Evolutionary conservation across 148 eudicot genomes (phyloP).

Genomic region (Chenopodium quinoa): DNA sequence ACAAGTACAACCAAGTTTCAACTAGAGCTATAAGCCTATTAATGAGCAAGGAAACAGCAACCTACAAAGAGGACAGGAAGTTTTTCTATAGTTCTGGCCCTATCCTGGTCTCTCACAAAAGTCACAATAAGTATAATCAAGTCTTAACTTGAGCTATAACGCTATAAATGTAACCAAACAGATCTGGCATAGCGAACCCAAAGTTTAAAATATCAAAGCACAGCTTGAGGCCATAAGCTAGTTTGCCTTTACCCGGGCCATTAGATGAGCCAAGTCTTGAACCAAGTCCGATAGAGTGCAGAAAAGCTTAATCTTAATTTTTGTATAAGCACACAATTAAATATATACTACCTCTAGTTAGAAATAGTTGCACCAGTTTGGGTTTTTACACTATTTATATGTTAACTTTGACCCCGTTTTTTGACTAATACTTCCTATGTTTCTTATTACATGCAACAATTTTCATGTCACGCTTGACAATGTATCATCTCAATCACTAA

Average conservation of each 20-base stretch:
- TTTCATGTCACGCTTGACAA: too few relatives aligned
- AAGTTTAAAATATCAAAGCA: neutral
- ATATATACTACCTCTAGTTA: too few relatives aligned
- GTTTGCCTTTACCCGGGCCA: neutral
- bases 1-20: too few relatives aligned
- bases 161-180: neutral
- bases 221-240: neutral
- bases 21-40: neutral
- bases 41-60: constrained; percentile 20
- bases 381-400: too few relatives aligned
- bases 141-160: neutral
- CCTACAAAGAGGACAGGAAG: neutral
- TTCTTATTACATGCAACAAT: too few relatives aligned
- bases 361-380: too few relatives aligned
- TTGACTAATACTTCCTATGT: too few relatives aligned
- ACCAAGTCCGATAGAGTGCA: neutral
- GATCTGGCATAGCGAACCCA: neutral
- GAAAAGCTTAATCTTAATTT: neutral
- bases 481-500: too few relatives aligned
- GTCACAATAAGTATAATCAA: neutral
- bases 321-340: neutral
- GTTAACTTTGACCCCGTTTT: too few relatives aligned
- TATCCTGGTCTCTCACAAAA: neutral
- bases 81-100: neutral
- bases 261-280: neutral